These are phyloP conservation scores for Dimocarpus longan DNA, from an alignment of 345 rosid genomes.

Conservation along the genomic window DNA sequence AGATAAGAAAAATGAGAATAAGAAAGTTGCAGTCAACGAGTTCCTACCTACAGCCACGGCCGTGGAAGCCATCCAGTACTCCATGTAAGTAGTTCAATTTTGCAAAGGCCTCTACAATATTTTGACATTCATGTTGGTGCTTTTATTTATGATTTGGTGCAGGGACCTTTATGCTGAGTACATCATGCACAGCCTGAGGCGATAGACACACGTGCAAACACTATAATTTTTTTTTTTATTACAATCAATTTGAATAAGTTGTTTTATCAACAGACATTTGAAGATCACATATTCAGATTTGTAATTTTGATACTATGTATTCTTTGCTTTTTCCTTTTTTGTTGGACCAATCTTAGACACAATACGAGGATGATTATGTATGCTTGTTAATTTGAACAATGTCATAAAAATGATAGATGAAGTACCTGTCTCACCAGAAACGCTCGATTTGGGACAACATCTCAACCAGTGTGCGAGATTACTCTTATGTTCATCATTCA, in stretches of 20 bases:
- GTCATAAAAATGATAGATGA: background rate
- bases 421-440: background rate
- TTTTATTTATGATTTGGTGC: slow-evolving; percentile 27
- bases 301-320: slow-evolving; percentile 5
- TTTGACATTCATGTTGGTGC: background rate
- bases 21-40: slow-evolving; percentile 91
- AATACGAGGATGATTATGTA: background rate
- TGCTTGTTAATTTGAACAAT: slow-evolving; percentile 1
- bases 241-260: slow-evolving; percentile 16
- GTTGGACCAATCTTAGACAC: background rate
- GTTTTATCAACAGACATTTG: slow-evolving; percentile 8
- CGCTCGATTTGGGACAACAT: slow-evolving; percentile 3
- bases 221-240: no score
- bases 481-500: background rate
- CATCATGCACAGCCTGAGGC: slow-evolving; percentile 72
- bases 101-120: background rate
- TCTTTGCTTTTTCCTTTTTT: slow-evolving; percentile 8
- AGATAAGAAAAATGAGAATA: slow-evolving; percentile 98
- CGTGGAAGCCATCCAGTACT: slow-evolving; percentile 76
- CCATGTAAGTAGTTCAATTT: slow-evolving; percentile 55
- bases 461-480: background rate
- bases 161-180: slow-evolving; percentile 94
- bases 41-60: slow-evolving; percentile 72
- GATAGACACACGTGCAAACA: slow-evolving; percentile 29
- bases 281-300: background rate